These are phyloP conservation scores for Fusarium redolens DNA, from an alignment of 2,329 filamentous ascomycete genomes.

Conservation along the genomic window DNA sequence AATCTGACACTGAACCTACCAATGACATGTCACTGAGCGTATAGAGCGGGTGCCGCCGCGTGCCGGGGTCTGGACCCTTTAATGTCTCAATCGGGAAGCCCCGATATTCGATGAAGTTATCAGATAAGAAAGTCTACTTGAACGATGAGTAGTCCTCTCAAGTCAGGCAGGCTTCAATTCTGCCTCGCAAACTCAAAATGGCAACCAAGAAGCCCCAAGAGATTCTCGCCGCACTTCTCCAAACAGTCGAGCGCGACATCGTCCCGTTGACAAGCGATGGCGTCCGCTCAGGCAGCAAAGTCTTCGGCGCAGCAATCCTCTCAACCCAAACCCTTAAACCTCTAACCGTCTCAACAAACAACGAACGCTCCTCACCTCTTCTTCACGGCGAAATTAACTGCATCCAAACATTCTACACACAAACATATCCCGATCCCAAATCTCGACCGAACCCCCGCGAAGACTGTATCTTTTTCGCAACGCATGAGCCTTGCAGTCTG, in stretches of 20 bases:
- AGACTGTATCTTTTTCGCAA: slow-evolving; percentile 68
- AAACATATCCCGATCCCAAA: slow-evolving; percentile 48
- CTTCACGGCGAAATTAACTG: slow-evolving; percentile 71
- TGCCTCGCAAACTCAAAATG: neutral
- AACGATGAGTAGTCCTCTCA: neutral
- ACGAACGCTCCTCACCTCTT: slow-evolving; percentile 65
- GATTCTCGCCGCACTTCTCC: slow-evolving; percentile 55
- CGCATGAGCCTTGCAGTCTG: slow-evolving; percentile 69
- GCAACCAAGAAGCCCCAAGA: slow-evolving; percentile 13
- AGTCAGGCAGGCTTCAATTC: fast-evolving
- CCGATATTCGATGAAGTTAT: neutral
- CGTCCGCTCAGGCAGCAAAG: slow-evolving; percentile 64
- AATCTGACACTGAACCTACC: neutral
- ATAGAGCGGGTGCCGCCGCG: slow-evolving; percentile 7
- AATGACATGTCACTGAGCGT: neutral
- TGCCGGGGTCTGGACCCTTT: neutral
- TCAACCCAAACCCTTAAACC: slow-evolving; percentile 54
- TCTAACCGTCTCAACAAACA: slow-evolving; percentile 65
- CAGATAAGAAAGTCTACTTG: slow-evolving; percentile 13
- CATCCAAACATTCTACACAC: slow-evolving; percentile 67
- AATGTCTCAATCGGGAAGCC: neutral
- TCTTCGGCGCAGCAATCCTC: slow-evolving; percentile 68
- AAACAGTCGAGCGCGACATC: slow-evolving; percentile 58
- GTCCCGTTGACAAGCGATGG: slow-evolving; percentile 63
- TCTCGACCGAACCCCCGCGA: slow-evolving; percentile 53